These are phyloP conservation scores for Centaurea solstitialis DNA, from an alignment of 129 eudicot genomes.

Conservation along the genomic window DNA sequence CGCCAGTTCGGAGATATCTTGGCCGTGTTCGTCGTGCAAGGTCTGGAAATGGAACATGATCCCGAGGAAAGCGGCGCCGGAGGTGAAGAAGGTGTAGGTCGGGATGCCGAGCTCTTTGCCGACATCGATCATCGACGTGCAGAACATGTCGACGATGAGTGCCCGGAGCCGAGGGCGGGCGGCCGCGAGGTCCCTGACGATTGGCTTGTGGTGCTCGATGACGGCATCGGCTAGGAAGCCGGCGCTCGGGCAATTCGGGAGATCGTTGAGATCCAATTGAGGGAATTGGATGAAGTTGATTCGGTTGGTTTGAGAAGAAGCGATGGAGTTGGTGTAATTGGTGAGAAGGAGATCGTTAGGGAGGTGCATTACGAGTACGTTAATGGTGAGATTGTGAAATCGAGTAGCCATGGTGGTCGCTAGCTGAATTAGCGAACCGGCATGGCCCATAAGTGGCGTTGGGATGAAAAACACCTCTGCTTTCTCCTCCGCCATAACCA, in stretches of 20 bases:
- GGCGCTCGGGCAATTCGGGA: constrained; percentile 15
- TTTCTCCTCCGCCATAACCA: constrained; percentile 13
- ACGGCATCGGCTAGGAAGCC: constrained; percentile 28
- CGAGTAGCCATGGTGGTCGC: constrained; percentile 31
- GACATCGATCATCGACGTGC: constrained; percentile 41
- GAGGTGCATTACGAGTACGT: constrained; percentile 38
- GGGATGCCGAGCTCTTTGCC: constrained; percentile 36
- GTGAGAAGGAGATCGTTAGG: constrained; percentile 31
- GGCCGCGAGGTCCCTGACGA: constrained; percentile 20
- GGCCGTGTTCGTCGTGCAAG: constrained; percentile 32
- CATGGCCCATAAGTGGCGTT: constrained; percentile 42
- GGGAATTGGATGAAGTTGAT: constrained; percentile 32
- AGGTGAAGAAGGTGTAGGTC: constrained; percentile 42
- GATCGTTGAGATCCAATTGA: constrained; percentile 2
- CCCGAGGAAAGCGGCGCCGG: constrained; percentile 36
- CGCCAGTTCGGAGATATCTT: constrained; percentile 26
- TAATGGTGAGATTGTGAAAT: constrained; percentile 22
- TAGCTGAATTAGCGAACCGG: constrained; percentile 28
- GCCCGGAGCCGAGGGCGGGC: constrained; percentile 2
- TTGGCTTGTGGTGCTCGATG: constrained; percentile 26
- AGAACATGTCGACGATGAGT: constrained; percentile 44
- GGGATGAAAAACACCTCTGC: constrained; percentile 40
- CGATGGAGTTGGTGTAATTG: constrained; percentile 19
- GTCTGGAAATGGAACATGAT: constrained; percentile 33
- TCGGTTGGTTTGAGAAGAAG: background rate